Evolutionary conservation across 2,329 filamentous ascomycete species (phyloP).

Genomic region (Stachybotrys echinatus): DNA sequence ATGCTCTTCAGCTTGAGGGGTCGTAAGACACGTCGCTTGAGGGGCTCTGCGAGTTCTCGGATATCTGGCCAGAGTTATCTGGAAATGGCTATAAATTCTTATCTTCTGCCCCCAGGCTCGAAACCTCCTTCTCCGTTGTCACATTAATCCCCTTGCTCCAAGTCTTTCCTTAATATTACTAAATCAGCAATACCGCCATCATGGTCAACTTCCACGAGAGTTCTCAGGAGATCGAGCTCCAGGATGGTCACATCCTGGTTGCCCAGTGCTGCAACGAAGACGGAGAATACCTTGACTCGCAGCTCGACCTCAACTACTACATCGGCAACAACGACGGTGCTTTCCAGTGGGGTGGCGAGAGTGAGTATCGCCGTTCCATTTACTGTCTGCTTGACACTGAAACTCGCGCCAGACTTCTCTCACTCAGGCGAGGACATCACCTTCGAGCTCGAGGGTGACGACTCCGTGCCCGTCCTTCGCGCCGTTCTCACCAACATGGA

Average conservation of each 20-base stretch:
- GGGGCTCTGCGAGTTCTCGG: too few species aligned
- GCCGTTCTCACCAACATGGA: conserved; percentile 37
- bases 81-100: too few species aligned
- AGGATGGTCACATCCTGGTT: conserved; percentile 43
- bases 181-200: too few species aligned
- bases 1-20: too few species aligned
- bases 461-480: conserved; percentile 45
- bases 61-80: too few species aligned
- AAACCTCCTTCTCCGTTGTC: too few species aligned
- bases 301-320: conserved; percentile 42
- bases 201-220: conserved; percentile 40
- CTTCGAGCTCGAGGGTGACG: conserved; percentile 46
- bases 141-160: too few species aligned
- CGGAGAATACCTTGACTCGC: conserved; percentile 36
- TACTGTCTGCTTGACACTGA: not conserved
- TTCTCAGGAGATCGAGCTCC: conserved; percentile 39
- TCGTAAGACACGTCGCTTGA: too few species aligned
- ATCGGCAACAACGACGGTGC: conserved; percentile 47
- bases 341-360: conserved; percentile 38
- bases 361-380: conserved; percentile 10
- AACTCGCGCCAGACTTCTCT: conserved; percentile 31
- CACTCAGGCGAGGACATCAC: conserved; percentile 38
- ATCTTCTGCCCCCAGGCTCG: too few species aligned
- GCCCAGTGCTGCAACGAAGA: conserved; percentile 32
- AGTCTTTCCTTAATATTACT: too few species aligned